Evolutionary conservation across 176 grass and related monocot genomes (phyloP).

Genomic region (Chloris gayana): DNA sequence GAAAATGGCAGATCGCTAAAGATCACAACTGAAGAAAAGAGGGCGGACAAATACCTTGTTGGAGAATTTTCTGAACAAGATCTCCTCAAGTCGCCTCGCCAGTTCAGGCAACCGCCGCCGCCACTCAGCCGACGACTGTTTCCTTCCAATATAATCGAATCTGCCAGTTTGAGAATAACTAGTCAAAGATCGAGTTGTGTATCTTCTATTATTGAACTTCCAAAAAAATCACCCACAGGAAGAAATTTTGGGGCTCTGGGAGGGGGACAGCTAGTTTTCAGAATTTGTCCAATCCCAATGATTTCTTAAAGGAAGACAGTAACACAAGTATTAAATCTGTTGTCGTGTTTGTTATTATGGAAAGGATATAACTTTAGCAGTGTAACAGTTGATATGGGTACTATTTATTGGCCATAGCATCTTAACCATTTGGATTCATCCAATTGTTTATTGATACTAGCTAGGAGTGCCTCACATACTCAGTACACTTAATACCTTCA

Average conservation of each 20-base stretch:
- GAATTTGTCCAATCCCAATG: neutral
- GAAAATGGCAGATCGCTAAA: conserved; percentile 24
- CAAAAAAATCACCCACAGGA: neutral
- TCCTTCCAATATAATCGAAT: conserved; percentile 46
- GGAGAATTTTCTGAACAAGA: conserved; percentile 58
- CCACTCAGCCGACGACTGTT: conserved; percentile 42
- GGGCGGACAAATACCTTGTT: conserved; percentile 53
- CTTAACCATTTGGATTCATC: neutral
- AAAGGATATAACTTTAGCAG: conserved; percentile 7
- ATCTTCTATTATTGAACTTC: neutral
- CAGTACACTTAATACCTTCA: conserved; percentile 21
- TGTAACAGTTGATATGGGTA: neutral
- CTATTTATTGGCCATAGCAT: neutral
- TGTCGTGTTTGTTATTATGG: conserved; percentile 2
- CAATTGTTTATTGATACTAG: neutral
- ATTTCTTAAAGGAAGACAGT: neutral
- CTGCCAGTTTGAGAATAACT: conserved; percentile 33
- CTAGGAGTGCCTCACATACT: conserved; percentile 19
- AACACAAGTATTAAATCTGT: neutral
- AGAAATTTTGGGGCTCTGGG: neutral
- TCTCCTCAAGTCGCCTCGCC: conserved; percentile 50
- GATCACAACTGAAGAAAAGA: conserved; percentile 35
- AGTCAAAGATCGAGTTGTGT: conserved; percentile 1
- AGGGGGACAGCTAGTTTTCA: neutral
- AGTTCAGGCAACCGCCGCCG: conserved; percentile 48